These are phyloP conservation scores for Huntiella bhutanensis DNA, from an alignment of 2,329 filamentous ascomycete species.

Conservation along the genomic window DNA sequence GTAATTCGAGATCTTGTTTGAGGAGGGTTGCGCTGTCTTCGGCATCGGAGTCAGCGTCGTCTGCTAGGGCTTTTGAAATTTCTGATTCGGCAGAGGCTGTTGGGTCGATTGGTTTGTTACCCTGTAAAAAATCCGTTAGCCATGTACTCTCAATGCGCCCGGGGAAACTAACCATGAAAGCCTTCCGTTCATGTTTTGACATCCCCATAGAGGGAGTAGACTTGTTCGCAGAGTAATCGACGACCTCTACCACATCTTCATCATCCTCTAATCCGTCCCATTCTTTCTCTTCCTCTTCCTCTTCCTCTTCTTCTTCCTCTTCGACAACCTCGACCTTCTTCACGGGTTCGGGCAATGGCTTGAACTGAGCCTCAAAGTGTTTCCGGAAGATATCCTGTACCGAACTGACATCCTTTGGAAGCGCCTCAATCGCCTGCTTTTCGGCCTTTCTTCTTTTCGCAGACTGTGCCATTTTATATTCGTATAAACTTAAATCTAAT, in stretches of 20 bases:
- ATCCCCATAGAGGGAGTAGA: slow-evolving; percentile 24
- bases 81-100: slow-evolving; percentile 20
- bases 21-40: slow-evolving; percentile 51
- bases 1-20: slow-evolving; percentile 81
- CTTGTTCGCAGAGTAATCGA: slow-evolving; percentile 35
- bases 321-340: slow-evolving; percentile 15
- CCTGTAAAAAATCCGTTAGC: slow-evolving; percentile 12
- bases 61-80: slow-evolving; percentile 12
- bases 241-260: slow-evolving; percentile 31
- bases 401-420: slow-evolving; percentile 23
- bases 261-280: slow-evolving; percentile 13
- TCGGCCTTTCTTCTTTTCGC: slow-evolving; percentile 22
- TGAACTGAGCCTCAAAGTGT: slow-evolving; percentile 79
- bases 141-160: background rate
- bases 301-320: slow-evolving; percentile 15
- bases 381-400: slow-evolving; percentile 59
- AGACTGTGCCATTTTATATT: no score
- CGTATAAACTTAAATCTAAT: no score
- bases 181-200: slow-evolving; percentile 53
- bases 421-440: slow-evolving; percentile 12
- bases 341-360: slow-evolving; percentile 37
- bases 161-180: slow-evolving; percentile 45
- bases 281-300: slow-evolving; percentile 15
- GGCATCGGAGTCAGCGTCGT: slow-evolving; percentile 19
- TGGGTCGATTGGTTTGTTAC: slow-evolving; percentile 26